Base-by-base conservation (phyloP, 805 yeast species). In the Saturnispora quitensis region DNA sequence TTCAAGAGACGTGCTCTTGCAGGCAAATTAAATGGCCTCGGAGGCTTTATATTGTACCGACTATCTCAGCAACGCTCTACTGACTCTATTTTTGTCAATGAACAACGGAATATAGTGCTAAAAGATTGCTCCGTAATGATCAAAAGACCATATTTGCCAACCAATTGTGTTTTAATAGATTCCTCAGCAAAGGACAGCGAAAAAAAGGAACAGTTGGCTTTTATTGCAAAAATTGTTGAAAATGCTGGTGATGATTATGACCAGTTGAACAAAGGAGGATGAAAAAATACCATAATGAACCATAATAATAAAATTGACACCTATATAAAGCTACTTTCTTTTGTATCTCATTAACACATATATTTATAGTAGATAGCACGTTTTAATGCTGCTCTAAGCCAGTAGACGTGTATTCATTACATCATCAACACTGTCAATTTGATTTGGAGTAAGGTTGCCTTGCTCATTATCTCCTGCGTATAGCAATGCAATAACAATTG, bases 211-310 rank as follows among this genome's bases (percentile, higher is more conserved):
- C 68, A 65, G 48, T 52, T 68, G 44, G 48, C 56, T 12, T 64
- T 65, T 47, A 62, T 81, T 10, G 70, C 71, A 56, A 76, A 73
- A 57, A 71, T 80, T 50, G 77, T 81, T 12, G 73, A 70, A 52
- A 76, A 73, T 48, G 75, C 74, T 13, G 75, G 81, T 77, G 64
- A 65, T 25, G 69, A 69, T 49, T 60, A 76, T 53, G 75, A 70
- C 45, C 55, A 62, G 22, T 72, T 71, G 48, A 70, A 72, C 56
- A 80, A 77, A 60, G 84, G 84, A 20, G 84, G 84, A 47, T 79
- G 52, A 63, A 15, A 25, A 15, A 12, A 43, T 33, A 48, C 42
- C 42, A 38, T 38, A 38, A 38, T 38, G 22, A 38, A 38, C 42
- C 42, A 38, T 38, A 38, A 38, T 38, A 38, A 38, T 38, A 38